These are phyloP conservation scores for Aciculoconidium aculeatum DNA, from an alignment of 805 yeast genomes.

Conservation along the genomic window DNA sequence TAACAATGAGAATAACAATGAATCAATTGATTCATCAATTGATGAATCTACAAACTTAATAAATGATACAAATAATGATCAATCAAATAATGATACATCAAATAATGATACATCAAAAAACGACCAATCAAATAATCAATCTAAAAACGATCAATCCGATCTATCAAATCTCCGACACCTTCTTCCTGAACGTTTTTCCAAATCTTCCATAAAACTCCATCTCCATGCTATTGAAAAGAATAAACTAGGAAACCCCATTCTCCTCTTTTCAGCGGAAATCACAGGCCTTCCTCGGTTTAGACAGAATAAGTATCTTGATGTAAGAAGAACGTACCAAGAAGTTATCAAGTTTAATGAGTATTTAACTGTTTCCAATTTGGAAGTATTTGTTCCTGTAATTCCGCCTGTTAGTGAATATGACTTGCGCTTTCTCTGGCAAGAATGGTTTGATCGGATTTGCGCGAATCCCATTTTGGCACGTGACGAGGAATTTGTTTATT, in stretches of 20 bases:
- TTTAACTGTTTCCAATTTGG: constrained; percentile 75
- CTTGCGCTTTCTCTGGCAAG: constrained; percentile 58
- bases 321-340: constrained; percentile 79
- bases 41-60: too few species aligned
- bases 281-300: constrained; percentile 69
- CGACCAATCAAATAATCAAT: constrained; percentile 2
- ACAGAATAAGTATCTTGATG: constrained; percentile 59
- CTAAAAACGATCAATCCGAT: constrained; percentile 5
- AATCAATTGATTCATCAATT: too few species aligned
- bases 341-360: constrained; percentile 70
- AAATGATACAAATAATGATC: too few species aligned
- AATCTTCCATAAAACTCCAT: constrained; percentile 42
- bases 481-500: constrained; percentile 83
- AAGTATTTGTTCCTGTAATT: constrained; percentile 87
- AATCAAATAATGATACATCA: too few species aligned
- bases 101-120: too few species aligned
- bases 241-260: constrained; percentile 71
- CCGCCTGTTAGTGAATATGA: constrained; percentile 89
- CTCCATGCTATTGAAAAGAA: constrained; percentile 68
- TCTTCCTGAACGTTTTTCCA: constrained; percentile 46
- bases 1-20: not conserved
- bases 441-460: constrained; percentile 77
- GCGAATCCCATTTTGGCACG: constrained; percentile 73
- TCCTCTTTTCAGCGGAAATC: constrained; percentile 54
- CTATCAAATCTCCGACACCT: constrained; percentile 39